Evolutionary conservation across 1,284 basidiomycete species (phyloP).

Genomic region (Fomitopsis betulina): DNA sequence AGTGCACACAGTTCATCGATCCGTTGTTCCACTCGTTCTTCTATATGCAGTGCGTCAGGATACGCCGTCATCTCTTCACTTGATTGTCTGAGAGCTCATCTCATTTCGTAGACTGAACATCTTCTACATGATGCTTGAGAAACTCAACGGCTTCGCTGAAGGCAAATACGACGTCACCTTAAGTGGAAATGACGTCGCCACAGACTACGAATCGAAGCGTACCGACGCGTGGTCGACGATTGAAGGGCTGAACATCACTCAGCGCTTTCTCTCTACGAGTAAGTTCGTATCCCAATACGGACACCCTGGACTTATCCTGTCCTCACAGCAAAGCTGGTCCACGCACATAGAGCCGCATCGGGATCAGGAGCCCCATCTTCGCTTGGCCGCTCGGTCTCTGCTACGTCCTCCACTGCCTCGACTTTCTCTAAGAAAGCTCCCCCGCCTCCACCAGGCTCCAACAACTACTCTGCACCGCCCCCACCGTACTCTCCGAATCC

Average conservation of each 20-base stretch:
- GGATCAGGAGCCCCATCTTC: constrained; percentile 21
- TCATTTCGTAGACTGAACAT: constrained; percentile 71
- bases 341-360: constrained; percentile 39
- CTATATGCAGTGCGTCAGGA: constrained; percentile 90
- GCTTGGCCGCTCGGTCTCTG: constrained; percentile 39
- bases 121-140: constrained; percentile 91
- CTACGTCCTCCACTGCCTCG: constrained; percentile 36
- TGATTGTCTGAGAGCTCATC: no score
- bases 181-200: constrained; percentile 67
- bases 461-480: constrained; percentile 40
- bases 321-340: constrained; percentile 57
- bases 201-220: constrained; percentile 76
- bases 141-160: constrained; percentile 84
- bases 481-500: constrained; percentile 54
- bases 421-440: constrained; percentile 39
- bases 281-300: constrained; percentile 26
- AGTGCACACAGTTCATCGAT: constrained; percentile 89
- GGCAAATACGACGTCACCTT: constrained; percentile 75
- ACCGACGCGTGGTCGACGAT: constrained; percentile 77
- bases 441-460: constrained; percentile 22
- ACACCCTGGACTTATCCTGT: background rate
- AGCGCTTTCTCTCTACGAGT: constrained; percentile 83
- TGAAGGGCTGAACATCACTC: constrained; percentile 74
- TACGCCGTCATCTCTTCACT: background rate
- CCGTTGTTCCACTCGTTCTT: constrained; percentile 98